These are phyloP conservation scores for Malus orientalis DNA, from an alignment of 306 rosid genomes.

Conservation along the genomic window DNA sequence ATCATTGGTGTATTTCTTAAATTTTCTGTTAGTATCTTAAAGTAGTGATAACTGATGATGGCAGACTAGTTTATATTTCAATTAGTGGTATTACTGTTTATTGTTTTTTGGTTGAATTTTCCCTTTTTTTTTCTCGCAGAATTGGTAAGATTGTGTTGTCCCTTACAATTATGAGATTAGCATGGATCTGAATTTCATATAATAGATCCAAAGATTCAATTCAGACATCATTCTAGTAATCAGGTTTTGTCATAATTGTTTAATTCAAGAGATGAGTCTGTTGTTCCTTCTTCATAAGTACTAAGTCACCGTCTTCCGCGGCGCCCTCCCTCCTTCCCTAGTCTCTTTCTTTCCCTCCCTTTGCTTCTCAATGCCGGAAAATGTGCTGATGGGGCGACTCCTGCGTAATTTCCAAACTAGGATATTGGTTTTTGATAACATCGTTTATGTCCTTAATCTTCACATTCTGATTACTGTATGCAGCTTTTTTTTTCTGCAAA, in stretches of 20 bases:
- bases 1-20: background rate
- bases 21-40: background rate
- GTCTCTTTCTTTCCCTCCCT: background rate
- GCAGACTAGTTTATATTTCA: background rate
- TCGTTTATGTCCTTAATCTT: background rate
- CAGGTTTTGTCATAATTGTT: background rate
- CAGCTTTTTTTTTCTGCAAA: background rate
- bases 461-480: background rate
- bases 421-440: background rate
- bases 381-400: background rate
- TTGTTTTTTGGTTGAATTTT: background rate
- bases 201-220: background rate
- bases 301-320: background rate
- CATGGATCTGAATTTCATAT: constrained; percentile 2
- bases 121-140: background rate
- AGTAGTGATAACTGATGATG: constrained; percentile 1
- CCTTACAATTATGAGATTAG: background rate
- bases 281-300: background rate
- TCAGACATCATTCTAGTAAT: background rate
- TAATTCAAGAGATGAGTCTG: background rate
- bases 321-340: background rate
- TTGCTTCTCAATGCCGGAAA: background rate
- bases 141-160: background rate
- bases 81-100: too few species aligned
- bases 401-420: background rate